Evolutionary conservation across 345 rosid species (phyloP).

Genomic region (Geranium rotundifolium): DNA sequence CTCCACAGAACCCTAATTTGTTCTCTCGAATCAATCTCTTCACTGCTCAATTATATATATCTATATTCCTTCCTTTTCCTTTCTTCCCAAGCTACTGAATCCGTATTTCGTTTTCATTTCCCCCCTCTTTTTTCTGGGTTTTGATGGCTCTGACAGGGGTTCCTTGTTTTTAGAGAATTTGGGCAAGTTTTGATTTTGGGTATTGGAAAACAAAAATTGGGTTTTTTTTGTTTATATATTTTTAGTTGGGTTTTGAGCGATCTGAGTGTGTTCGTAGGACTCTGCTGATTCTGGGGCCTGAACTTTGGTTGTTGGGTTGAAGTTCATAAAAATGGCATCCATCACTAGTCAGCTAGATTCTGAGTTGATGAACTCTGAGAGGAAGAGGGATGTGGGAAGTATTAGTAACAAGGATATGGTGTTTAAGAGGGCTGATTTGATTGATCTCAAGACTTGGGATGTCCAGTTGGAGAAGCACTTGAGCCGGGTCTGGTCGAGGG

Average conservation of each 20-base stretch:
- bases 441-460: slow-evolving; percentile 82
- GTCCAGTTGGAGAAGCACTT: slow-evolving; percentile 69
- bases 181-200: not conserved
- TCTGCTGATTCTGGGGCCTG: not conserved
- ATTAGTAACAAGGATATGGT: slow-evolving; percentile 36
- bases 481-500: slow-evolving; percentile 55
- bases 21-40: not conserved
- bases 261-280: not conserved
- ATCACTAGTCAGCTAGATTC: not conserved
- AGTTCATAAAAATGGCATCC: not conserved
- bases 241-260: not conserved
- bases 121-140: no score
- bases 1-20: not conserved
- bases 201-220: not conserved
- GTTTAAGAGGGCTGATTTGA: slow-evolving; percentile 50
- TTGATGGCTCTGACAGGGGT: not conserved
- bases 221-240: no score
- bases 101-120: not conserved
- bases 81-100: not conserved
- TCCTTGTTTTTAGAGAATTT: not conserved
- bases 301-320: not conserved
- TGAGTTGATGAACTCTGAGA: slow-evolving; percentile 9
- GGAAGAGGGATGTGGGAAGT: slow-evolving; percentile 30
- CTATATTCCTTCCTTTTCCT: no score
- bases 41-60: no score